Conservation (phyloP, 2,329 filamentous ascomycete species). For the Hymenoscyphus repandus region DNA sequence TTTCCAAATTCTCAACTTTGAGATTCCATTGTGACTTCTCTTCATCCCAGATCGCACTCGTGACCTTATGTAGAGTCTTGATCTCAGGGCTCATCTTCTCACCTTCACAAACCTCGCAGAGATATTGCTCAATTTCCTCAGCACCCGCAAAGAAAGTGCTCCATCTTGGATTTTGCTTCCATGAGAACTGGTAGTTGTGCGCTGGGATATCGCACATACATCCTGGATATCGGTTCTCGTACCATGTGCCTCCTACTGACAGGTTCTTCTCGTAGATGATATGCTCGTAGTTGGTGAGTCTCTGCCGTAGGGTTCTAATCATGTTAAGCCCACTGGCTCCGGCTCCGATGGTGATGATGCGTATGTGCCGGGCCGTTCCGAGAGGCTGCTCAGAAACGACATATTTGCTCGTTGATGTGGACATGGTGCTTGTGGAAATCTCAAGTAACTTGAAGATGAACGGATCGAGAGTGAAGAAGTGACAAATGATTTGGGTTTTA, state of each 20-base stretch:
- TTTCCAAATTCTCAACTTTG: slow-evolving; percentile 18
- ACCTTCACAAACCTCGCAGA: slow-evolving; percentile 43
- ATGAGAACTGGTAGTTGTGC: slow-evolving; percentile 60
- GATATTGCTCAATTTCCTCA: slow-evolving; percentile 51
- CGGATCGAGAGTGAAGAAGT: background rate
- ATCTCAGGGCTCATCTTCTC: slow-evolving; percentile 40
- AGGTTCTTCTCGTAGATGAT: slow-evolving; percentile 52
- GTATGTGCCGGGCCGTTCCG: slow-evolving; percentile 11
- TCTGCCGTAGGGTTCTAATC: slow-evolving; percentile 41
- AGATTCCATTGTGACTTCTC: slow-evolving; percentile 10
- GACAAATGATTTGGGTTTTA: no score
- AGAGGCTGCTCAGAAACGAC: slow-evolving; percentile 8
- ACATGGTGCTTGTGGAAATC: background rate
- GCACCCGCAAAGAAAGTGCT: slow-evolving; percentile 50
- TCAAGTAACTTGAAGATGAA: background rate
- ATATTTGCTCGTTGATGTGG: slow-evolving; percentile 1
- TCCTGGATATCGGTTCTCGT: slow-evolving; percentile 54
- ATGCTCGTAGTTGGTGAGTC: slow-evolving; percentile 39
- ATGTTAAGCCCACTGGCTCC: slow-evolving; percentile 42
- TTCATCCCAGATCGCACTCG: slow-evolving; percentile 23
- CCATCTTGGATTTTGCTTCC: slow-evolving; percentile 55
- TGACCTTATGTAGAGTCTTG: slow-evolving; percentile 40
- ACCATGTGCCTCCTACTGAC: slow-evolving; percentile 53
- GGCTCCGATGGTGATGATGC: slow-evolving; percentile 40
- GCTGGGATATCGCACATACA: slow-evolving; percentile 49